These are phyloP conservation scores for Dipteronia dyeriana DNA, from an alignment of 345 rosid genomes.

Conservation along the genomic window DNA sequence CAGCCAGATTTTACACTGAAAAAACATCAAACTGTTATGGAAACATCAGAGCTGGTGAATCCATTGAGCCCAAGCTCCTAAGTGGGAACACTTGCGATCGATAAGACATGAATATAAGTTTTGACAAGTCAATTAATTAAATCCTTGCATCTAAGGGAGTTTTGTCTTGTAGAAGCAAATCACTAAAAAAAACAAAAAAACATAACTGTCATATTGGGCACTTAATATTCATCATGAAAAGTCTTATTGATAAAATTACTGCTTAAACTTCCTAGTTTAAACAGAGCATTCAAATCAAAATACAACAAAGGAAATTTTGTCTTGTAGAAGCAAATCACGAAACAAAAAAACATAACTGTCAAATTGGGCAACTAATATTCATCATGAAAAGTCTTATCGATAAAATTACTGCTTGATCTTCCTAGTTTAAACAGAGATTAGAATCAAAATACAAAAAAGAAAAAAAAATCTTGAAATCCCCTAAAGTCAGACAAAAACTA, in stretches of 20 bases:
- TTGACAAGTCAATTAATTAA: too few species aligned
- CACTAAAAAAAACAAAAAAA: neutral
- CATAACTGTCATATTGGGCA: neutral
- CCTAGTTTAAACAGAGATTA: neutral
- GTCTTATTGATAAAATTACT: neutral
- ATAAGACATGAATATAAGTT: neutral
- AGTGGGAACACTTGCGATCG: neutral
- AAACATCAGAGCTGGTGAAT: neutral
- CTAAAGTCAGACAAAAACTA: too few species aligned
- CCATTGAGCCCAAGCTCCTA: neutral
- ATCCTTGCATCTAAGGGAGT: neutral
- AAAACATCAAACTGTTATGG: neutral
- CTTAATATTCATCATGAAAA: neutral
- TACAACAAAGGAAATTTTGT: neutral
- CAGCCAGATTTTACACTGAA: neutral
- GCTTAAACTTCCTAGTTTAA: neutral
- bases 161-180: neutral
- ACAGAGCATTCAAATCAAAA: neutral
- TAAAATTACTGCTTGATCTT: neutral
- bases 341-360: neutral
- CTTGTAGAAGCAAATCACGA: neutral
- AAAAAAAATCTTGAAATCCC: neutral
- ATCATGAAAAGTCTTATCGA: neutral
- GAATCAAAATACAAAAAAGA: neutral
- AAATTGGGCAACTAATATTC: neutral